Percentiles rank a stretch among this genome's conserved stretches.
Evolutionary conservation across 2,329 filamentous ascomycete genomes (phyloP).

Genomic region (Zelopaecilomyces penicillatus): DNA sequence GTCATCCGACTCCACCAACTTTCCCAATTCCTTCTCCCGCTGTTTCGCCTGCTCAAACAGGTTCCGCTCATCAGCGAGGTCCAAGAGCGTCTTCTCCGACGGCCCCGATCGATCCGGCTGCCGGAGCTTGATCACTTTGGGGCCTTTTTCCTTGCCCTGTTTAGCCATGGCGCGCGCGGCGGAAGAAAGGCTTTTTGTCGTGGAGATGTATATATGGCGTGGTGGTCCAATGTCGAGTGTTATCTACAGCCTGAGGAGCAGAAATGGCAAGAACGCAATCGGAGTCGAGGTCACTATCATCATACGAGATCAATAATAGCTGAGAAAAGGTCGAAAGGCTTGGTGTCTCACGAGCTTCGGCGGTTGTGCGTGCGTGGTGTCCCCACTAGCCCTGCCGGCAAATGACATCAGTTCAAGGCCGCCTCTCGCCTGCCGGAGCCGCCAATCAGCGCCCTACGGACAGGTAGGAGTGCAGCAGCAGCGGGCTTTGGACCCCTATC

Average conservation of each 20-base stretch:
- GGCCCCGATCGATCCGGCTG: slow-evolving; percentile 61
- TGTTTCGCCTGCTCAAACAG: slow-evolving; percentile 43
- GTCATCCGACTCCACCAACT: slow-evolving; percentile 2
- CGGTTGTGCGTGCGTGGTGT: no score
- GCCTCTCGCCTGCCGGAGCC: background rate
- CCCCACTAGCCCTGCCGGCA: background rate
- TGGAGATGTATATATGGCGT: no score
- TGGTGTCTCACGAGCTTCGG: no score
- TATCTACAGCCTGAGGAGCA: no score
- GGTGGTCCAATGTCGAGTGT: no score
- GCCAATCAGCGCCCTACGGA: slow-evolving; percentile 2
- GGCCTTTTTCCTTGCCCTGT: slow-evolving; percentile 40
- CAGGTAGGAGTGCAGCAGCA: no score
- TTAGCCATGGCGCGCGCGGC: slow-evolving; percentile 33
- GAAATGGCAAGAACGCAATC: no score
- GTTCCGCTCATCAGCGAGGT: slow-evolving; percentile 59
- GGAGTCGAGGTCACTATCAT: no score
- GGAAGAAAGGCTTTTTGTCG: no score
- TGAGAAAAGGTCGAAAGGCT: no score
- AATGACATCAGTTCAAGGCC: slow-evolving; percentile 8
- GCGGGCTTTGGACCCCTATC: no score
- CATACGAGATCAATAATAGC: no score
- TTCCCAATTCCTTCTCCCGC: slow-evolving; percentile 24
- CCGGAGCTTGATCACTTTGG: slow-evolving; percentile 49
- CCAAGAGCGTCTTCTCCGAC: slow-evolving; percentile 59